Percentiles rank a stretch among this genome's conserved stretches.
Evolutionary conservation across 1,139 yeast species (phyloP).

Genomic region (Debaryomycetaceae sp.): DNA sequence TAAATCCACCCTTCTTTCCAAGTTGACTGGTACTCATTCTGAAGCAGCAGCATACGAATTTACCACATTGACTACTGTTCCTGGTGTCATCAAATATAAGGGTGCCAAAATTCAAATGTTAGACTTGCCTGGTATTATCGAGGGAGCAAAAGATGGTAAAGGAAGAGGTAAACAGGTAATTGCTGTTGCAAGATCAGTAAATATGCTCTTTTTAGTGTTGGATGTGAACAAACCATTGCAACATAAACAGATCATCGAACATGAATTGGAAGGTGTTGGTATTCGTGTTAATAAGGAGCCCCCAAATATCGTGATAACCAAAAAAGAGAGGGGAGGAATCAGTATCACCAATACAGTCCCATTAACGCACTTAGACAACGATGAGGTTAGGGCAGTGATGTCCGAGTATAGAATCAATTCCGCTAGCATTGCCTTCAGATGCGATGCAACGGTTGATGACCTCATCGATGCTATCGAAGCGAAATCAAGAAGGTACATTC

Average conservation of each 20-base stretch:
- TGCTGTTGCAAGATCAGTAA: constrained; percentile 97
- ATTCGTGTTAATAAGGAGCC: constrained; percentile 88
- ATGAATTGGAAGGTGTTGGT: constrained; percentile 96
- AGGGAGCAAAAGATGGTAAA: constrained; percentile 98
- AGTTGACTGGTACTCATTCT: constrained; percentile 91
- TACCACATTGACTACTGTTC: constrained; percentile 95
- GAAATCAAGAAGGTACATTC: constrained; percentile 85
- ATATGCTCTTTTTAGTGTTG: constrained; percentile 83
- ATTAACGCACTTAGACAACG: constrained; percentile 83
- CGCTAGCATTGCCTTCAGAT: constrained; percentile 94
- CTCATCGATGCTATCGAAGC: constrained; percentile 92
- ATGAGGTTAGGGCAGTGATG: constrained; percentile 95
- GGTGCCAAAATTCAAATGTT: constrained; percentile 98
- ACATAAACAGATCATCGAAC: constrained; percentile 89
- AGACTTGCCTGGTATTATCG: constrained; percentile 97
- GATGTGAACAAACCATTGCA: constrained; percentile 96
- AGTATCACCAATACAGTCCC: constrained; percentile 93
- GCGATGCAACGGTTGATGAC: constrained; percentile 97
- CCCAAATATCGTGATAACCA: constrained; percentile 86
- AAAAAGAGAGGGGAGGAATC: constrained; percentile 94
- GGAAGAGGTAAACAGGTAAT: constrained; percentile 99
- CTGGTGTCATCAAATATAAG: constrained; percentile 91
- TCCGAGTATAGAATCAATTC: constrained; percentile 90
- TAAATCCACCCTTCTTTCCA: constrained; percentile 79
- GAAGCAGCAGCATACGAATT: constrained; percentile 98